phyloP scores from a whole-genome alignment of 306 rosid species.

The Comarum palustre region DNA sequence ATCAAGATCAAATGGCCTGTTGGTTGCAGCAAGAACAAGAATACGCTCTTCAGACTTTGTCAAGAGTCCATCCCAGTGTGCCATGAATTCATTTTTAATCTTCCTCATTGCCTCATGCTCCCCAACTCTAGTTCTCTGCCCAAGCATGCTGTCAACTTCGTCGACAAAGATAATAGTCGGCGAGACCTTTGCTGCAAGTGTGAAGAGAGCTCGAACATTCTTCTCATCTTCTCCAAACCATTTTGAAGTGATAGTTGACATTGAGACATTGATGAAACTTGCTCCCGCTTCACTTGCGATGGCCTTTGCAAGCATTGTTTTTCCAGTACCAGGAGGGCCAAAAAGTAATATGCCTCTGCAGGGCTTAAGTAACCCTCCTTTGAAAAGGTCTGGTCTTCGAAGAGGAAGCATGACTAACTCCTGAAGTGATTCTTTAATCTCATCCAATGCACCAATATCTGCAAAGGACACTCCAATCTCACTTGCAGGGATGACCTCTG shows the following conservation, averaged over 20 bases:
- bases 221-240: conserved; percentile 80
- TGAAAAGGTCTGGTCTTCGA: conserved; percentile 76
- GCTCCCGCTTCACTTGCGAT: conserved; percentile 85
- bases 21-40: conserved; percentile 83
- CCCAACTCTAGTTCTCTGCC: conserved; percentile 70
- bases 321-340: conserved; percentile 88
- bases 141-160: conserved; percentile 88
- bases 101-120: conserved; percentile 75
- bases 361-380: conserved; percentile 70
- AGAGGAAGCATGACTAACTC: conserved; percentile 84
- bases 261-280: conserved; percentile 74
- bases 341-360: conserved; percentile 78
- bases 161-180: conserved; percentile 79
- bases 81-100: conserved; percentile 81
- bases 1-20: conserved; percentile 86
- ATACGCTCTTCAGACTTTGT: conserved; percentile 50
- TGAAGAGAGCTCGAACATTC: conserved; percentile 71
- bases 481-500: conserved; percentile 72
- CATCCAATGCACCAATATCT: conserved; percentile 73
- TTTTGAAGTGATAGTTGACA: conserved; percentile 72
- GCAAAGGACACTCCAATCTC: conserved; percentile 81
- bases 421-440: conserved; percentile 74
- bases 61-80: conserved; percentile 81
- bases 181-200: conserved; percentile 75
- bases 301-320: conserved; percentile 86